Evolutionary conservation across 257 asterid genomes (phyloP).

Genomic region (Striga asiatica): DNA sequence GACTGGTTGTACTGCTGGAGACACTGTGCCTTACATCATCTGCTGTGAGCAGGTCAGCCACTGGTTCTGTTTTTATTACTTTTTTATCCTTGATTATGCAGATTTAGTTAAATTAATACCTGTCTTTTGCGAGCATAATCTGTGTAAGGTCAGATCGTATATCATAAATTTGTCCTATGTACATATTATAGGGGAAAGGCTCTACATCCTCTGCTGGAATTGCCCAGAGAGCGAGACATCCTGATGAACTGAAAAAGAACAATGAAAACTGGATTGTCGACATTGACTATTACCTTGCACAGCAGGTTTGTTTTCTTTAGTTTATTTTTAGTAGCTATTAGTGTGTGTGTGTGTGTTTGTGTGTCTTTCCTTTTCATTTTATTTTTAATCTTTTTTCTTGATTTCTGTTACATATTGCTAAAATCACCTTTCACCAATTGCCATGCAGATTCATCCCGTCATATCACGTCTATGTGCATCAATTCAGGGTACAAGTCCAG

Average conservation of each 20-base stretch:
- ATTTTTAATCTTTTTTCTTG: neutral
- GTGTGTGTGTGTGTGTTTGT: neutral
- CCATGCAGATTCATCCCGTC: slow-evolving; percentile 93
- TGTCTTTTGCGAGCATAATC: neutral
- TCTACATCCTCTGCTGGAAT: slow-evolving; percentile 63
- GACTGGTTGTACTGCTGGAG: slow-evolving; percentile 94
- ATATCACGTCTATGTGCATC: slow-evolving; percentile 93
- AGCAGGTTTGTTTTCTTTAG: slow-evolving; percentile 50
- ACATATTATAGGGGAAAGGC: slow-evolving; percentile 48
- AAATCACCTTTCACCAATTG: slow-evolving; percentile 15
- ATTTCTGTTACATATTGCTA: slow-evolving; percentile 12
- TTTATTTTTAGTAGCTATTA: neutral
- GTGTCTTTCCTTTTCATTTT: slow-evolving; percentile 9
- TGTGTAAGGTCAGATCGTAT: neutral
- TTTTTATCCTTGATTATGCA: slow-evolving; percentile 4
- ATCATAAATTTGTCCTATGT: slow-evolving; percentile 8
- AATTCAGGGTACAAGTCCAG: slow-evolving; percentile 93
- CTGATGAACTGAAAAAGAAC: slow-evolving; percentile 81
- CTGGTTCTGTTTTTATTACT: neutral
- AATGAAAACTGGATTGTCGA: slow-evolving; percentile 77
- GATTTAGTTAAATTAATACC: slow-evolving; percentile 9
- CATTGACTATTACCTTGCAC: slow-evolving; percentile 92
- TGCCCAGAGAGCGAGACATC: slow-evolving; percentile 97
- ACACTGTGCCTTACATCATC: slow-evolving; percentile 84
- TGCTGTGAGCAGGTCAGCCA: slow-evolving; percentile 80